phyloP scores from a whole-genome alignment of 2,329 filamentous ascomycete species.

The Paraconiothyrium brasiliense region DNA sequence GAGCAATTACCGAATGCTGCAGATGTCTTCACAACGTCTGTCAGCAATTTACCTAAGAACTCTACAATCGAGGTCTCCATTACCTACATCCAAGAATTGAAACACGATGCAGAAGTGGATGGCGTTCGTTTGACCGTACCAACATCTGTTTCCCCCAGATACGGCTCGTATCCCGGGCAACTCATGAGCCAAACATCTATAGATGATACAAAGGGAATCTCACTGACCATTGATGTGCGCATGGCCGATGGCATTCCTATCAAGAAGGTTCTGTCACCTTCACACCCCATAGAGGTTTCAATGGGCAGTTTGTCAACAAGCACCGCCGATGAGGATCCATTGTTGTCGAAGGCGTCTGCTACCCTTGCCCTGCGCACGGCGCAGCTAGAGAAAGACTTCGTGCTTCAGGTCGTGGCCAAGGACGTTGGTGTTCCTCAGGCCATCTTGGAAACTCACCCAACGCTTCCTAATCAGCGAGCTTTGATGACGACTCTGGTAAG shows the following conservation, averaged over 20 bases:
- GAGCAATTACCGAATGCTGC: slow-evolving; percentile 66
- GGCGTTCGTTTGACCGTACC: slow-evolving; percentile 74
- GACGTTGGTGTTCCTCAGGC: slow-evolving; percentile 67
- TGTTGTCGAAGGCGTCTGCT: slow-evolving; percentile 67
- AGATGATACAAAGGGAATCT: slow-evolving; percentile 50
- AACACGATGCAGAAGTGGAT: slow-evolving; percentile 72
- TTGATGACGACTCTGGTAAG: slow-evolving; percentile 70
- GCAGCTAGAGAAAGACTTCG: slow-evolving; percentile 70
- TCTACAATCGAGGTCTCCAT: slow-evolving; percentile 67
- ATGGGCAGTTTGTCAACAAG: slow-evolving; percentile 65
- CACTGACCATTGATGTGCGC: slow-evolving; percentile 64
- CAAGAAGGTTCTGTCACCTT: slow-evolving; percentile 69
- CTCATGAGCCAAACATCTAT: slow-evolving; percentile 20
- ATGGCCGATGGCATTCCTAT: slow-evolving; percentile 65
- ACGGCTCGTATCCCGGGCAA: slow-evolving; percentile 57
- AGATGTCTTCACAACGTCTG: slow-evolving; percentile 72
- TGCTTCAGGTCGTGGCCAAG: slow-evolving; percentile 69
- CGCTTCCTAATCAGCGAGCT: slow-evolving; percentile 66
- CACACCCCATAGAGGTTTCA: slow-evolving; percentile 70
- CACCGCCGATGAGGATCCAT: slow-evolving; percentile 55
- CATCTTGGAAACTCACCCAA: slow-evolving; percentile 70
- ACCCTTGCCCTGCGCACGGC: slow-evolving; percentile 62
- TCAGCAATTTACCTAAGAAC: slow-evolving; percentile 71
- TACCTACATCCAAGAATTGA: slow-evolving; percentile 72
- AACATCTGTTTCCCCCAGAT: slow-evolving; percentile 70